Base-by-base conservation (phyloP, 2,329 filamentous ascomycete genomes). In the Pseudopithomyces chartarum region DNA sequence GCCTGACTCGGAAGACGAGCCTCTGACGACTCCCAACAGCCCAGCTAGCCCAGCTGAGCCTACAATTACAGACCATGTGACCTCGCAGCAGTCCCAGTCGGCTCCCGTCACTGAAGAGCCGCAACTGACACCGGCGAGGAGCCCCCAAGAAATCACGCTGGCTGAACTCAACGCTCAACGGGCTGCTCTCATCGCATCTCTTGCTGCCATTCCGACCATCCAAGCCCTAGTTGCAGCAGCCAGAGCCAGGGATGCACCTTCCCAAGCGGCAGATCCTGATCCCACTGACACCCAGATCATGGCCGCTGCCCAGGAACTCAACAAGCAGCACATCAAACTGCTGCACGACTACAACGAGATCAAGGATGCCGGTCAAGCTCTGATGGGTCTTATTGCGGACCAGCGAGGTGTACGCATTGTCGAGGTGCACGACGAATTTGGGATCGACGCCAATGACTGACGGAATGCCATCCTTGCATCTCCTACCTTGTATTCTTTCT, bases 301-400 rank as follows among this genome's bases (percentile, higher is more conserved):
- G 59, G 73, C 62, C 13, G 77, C 80, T 11, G 80, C 85, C 0
- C 78, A 83, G 39, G 74, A 76, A 19, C 83, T 85, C 10, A 84
- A 89, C 50, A 82, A 85, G 52, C 76, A 78, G 32, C 88, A 90
- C 69, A 90, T 90, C 66, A 81, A 80, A 56, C 77, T 87, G 3
- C 78, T 91, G 32, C 87, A 90, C 61, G 78, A 84, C 55, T 91
- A 90, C 75, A 91, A 91, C 65, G 87, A 90, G 70, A 85, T 90
- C 64, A 86, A 87, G 60, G 88, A 91, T 70, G 78, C 89, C 7
- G 88, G 84, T 0, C 83, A 87, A 66, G 87, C 87, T 0, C 67
- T 91, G 29, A 82, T 90, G 75, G 87, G 86, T 0, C 73, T 90
- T 64, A 85, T 90, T 69, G 88, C 88, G 3, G 88, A 91, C 56